These are phyloP conservation scores for Boletus huronensis DNA, from an alignment of 768 basidiomycete species.

Conservation along the genomic window DNA sequence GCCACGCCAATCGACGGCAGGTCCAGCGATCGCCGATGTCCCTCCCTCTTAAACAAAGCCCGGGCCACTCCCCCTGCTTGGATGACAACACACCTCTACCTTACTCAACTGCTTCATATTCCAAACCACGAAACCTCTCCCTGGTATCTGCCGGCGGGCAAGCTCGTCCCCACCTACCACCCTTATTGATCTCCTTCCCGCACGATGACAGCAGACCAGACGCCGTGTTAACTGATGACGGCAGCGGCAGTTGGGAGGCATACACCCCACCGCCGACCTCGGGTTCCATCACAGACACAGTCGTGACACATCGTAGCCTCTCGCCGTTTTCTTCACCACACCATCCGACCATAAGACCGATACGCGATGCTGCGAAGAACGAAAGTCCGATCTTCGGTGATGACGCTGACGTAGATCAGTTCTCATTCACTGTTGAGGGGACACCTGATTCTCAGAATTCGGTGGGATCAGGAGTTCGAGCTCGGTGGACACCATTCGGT, in stretches of 20 bases:
- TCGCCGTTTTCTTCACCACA: slow-evolving; percentile 28
- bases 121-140: slow-evolving; percentile 24
- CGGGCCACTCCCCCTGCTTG: slow-evolving; percentile 29
- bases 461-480: slow-evolving; percentile 8
- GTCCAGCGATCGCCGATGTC: slow-evolving; percentile 21
- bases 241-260: slow-evolving; percentile 53
- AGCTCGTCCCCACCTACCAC: slow-evolving; percentile 48
- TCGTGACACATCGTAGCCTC: slow-evolving; percentile 42
- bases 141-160: slow-evolving; percentile 34
- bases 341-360: slow-evolving; percentile 28
- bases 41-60: slow-evolving; percentile 25
- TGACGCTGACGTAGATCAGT: slow-evolving; percentile 49
- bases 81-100: slow-evolving; percentile 20
- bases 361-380: slow-evolving; percentile 35
- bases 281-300: slow-evolving; percentile 43
- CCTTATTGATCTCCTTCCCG: slow-evolving; percentile 38
- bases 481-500: slow-evolving; percentile 31
- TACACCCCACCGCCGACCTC: slow-evolving; percentile 63
- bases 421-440: slow-evolving; percentile 40
- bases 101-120: background rate
- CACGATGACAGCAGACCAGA: slow-evolving; percentile 52
- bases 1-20: slow-evolving; percentile 31
- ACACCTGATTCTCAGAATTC: slow-evolving; percentile 13
- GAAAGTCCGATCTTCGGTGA: slow-evolving; percentile 44
- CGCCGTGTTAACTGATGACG: slow-evolving; percentile 48